These are phyloP conservation scores for Podospora pseudoanserina DNA, from an alignment of 495 filamentous ascomycete species.

Conservation along the genomic window DNA sequence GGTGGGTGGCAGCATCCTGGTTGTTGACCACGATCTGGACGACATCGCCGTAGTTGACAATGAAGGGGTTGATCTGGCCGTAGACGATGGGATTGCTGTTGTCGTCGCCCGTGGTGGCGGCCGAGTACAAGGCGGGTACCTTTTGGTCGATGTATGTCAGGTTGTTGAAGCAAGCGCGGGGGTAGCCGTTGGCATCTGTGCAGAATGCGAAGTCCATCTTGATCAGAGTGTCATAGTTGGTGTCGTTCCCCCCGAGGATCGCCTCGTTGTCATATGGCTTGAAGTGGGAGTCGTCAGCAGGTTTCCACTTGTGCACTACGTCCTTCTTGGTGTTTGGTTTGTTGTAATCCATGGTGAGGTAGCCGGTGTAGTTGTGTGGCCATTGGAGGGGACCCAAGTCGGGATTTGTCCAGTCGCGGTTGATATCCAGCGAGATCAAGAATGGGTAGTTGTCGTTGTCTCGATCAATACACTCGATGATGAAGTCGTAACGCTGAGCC, in stretches of 20 bases:
- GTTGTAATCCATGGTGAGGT: conserved; percentile 59
- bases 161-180: conserved; percentile 73
- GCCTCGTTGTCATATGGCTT: conserved; percentile 53
- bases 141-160: conserved; percentile 68
- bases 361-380: conserved; percentile 49
- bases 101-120: conserved; percentile 56
- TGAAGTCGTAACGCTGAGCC: conserved; percentile 64
- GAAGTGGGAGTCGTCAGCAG: conserved; percentile 62
- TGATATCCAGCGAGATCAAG: conserved; percentile 45
- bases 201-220: conserved; percentile 59
- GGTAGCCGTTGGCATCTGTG: conserved; percentile 58
- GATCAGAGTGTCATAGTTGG: conserved; percentile 51
- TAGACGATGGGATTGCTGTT: conserved; percentile 66
- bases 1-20: conserved; percentile 56
- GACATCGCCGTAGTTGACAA: conserved; percentile 61
- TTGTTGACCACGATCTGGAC: conserved; percentile 84
- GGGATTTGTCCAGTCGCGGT: conserved; percentile 41
- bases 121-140: conserved; percentile 77
- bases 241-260: conserved; percentile 27
- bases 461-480: conserved; percentile 37
- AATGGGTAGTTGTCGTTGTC: conserved; percentile 57
- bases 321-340: conserved; percentile 49
- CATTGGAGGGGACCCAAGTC: conserved; percentile 27
- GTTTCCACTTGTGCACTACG: conserved; percentile 51
- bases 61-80: conserved; percentile 66